These are phyloP conservation scores for Alloascoidea africana DNA, from an alignment of 805 yeast species.

Conservation along the genomic window DNA sequence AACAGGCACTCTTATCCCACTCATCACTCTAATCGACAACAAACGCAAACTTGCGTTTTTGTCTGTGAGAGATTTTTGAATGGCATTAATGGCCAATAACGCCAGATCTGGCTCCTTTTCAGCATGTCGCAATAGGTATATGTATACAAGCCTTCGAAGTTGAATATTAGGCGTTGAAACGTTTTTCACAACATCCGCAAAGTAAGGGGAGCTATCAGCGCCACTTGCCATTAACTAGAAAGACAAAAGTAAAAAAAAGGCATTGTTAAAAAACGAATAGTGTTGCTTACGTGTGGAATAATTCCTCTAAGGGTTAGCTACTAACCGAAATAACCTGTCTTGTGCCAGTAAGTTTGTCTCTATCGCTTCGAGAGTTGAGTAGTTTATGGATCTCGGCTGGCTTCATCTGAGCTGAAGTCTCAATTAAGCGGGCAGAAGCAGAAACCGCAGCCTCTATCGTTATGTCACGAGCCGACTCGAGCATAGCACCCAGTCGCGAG, in stretches of 20 bases:
- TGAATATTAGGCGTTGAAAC: constrained; percentile 52
- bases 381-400: constrained; percentile 51
- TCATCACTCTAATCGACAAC: constrained; percentile 60
- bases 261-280: constrained; percentile 25
- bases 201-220: constrained; percentile 30
- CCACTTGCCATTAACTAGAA: constrained; percentile 18
- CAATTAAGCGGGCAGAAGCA: constrained; percentile 52
- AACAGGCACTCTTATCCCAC: constrained; percentile 72
- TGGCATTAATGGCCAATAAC: constrained; percentile 75
- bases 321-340: constrained; percentile 32
- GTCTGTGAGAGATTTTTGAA: constrained; percentile 70
- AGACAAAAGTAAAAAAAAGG: too few species aligned
- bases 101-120: constrained; percentile 84
- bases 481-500: constrained; percentile 47
- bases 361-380: constrained; percentile 52
- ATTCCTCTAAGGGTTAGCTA: not conserved
- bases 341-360: constrained; percentile 47
- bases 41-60: constrained; percentile 54
- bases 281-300: too few species aligned
- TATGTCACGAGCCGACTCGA: constrained; percentile 67
- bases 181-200: constrained; percentile 84
- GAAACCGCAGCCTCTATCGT: constrained; percentile 76
- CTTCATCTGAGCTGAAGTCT: constrained; percentile 37
- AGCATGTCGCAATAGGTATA: constrained; percentile 62
- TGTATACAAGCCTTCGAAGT: constrained; percentile 61